These are phyloP conservation scores for Aspergillus intermedius DNA, from an alignment of 2,329 filamentous ascomycete genomes.

Conservation along the genomic window DNA sequence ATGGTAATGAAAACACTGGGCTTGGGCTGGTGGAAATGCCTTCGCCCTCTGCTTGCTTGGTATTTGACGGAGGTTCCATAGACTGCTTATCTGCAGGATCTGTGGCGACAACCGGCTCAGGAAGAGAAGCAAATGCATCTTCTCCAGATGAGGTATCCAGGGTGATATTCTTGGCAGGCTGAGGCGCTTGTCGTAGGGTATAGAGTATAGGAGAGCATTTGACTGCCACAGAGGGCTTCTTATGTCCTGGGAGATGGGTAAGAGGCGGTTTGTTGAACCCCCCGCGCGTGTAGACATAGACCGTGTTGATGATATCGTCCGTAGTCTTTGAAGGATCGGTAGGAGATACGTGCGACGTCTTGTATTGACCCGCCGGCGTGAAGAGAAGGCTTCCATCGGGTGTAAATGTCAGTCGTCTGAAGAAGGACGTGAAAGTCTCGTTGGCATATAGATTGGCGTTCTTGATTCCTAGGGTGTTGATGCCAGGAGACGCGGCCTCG, in stretches of 20 bases:
- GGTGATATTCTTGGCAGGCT: constrained; percentile 78
- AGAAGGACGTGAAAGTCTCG: constrained; percentile 95
- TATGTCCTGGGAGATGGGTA: constrained; percentile 90
- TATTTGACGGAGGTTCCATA: constrained; percentile 67
- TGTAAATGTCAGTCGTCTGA: constrained; percentile 85
- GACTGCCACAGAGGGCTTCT: constrained; percentile 94
- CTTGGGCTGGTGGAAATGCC: constrained; percentile 49
- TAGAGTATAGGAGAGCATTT: constrained; percentile 90
- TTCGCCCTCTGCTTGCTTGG: constrained; percentile 44
- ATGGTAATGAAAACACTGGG: constrained; percentile 73
- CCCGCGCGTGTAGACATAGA: constrained; percentile 94
- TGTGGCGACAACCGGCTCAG: constrained; percentile 67
- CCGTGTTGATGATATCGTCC: constrained; percentile 90
- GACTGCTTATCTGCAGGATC: constrained; percentile 41
- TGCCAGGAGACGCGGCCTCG: constrained; percentile 73
- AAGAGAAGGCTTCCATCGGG: constrained; percentile 91
- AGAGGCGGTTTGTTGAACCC: constrained; percentile 96
- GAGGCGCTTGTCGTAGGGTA: constrained; percentile 62
- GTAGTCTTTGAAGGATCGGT: constrained; percentile 63
- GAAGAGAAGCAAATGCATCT: constrained; percentile 73
- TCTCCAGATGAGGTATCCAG: constrained; percentile 88
- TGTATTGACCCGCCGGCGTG: constrained; percentile 92
- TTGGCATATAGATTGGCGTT: constrained; percentile 93
- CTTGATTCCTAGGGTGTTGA: constrained; percentile 60
- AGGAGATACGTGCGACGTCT: constrained; percentile 63